A percentile compares a stretch with the other conserved stretches of the same genome.
Evolutionary conservation across 352 stramenopile species (phyloP).

Genomic region (Phytophthora hibernalis): DNA sequence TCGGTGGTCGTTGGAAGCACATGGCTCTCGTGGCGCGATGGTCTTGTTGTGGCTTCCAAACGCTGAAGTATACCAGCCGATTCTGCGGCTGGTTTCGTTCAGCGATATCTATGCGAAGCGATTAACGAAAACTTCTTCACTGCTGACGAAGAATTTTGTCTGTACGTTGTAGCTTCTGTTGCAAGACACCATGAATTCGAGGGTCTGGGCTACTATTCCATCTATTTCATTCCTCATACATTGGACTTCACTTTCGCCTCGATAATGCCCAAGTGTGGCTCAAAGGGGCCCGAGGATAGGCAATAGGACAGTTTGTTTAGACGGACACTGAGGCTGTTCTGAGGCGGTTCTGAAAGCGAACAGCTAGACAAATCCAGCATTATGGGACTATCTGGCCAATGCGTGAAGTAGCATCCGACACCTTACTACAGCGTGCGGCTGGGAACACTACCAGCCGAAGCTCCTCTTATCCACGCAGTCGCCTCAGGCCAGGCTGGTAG

Average conservation of each 20-base stretch:
- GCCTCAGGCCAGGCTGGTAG: too few species aligned
- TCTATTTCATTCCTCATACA: not conserved
- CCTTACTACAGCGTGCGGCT: not conserved
- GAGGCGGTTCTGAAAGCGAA: not conserved
- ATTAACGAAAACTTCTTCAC: not conserved
- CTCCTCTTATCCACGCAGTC: constrained; percentile 7
- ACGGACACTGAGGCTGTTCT: constrained; percentile 1
- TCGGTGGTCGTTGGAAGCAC: constrained; percentile 24
- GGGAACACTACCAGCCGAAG: not conserved
- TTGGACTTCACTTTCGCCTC: not conserved
- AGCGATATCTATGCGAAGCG: not conserved
- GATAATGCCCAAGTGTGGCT: not conserved
- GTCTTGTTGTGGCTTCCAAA: constrained; percentile 7
- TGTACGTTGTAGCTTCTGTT: not conserved
- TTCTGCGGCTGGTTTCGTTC: not conserved
- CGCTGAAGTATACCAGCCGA: not conserved
- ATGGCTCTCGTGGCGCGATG: constrained; percentile 20
- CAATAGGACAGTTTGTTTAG: constrained; percentile 17
- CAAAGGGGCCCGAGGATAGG: constrained; percentile 17
- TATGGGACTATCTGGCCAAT: constrained; percentile 12
- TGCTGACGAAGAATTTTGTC: not conserved
- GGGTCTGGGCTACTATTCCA: not conserved
- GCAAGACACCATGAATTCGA: not conserved
- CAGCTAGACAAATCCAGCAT: constrained; percentile 15
- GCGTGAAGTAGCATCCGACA: constrained; percentile 8